These are phyloP conservation scores for Wallacemonas sp. DNA, from an alignment of 208 protist genomes.

Conservation along the genomic window DNA sequence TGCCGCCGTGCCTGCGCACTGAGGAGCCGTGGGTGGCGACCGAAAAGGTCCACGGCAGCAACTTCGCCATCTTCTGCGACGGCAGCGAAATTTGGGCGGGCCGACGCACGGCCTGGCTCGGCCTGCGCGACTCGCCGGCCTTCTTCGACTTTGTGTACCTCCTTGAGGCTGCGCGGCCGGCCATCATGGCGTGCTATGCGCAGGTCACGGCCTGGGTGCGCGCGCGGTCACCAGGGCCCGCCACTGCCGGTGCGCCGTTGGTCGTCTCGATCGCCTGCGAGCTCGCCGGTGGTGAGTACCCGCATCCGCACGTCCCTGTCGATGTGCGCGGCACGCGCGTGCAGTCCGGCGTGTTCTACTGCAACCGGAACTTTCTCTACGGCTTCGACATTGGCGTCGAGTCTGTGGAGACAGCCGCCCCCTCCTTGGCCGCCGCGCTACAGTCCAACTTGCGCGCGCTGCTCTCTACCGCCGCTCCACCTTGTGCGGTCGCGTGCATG, in stretches of 20 bases:
- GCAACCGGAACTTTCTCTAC: conserved; percentile 32
- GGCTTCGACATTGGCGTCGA: conserved; percentile 35
- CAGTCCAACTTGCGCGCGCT: background rate
- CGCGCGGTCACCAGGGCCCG: background rate
- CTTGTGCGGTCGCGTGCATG: background rate
- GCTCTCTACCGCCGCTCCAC: background rate
- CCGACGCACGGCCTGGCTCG: conserved; percentile 24
- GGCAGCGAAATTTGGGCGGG: conserved; percentile 21
- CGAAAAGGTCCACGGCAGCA: conserved; percentile 43
- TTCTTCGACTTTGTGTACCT: conserved; percentile 32
- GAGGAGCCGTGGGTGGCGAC: conserved; percentile 31
- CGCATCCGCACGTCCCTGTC: conserved; percentile 27
- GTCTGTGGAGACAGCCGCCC: background rate
- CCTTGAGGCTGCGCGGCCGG: conserved; percentile 8
- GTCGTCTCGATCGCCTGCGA: conserved; percentile 26
- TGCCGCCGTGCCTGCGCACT: background rate
- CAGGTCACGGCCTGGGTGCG: conserved; percentile 1
- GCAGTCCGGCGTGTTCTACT: conserved; percentile 36
- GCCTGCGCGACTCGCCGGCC: conserved; percentile 13
- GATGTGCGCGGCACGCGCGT: conserved; percentile 28
- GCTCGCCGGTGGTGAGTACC: conserved; percentile 33
- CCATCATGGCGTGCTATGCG: conserved; percentile 6
- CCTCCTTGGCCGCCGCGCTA: background rate
- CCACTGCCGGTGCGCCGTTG: background rate
- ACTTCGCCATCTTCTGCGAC: conserved; percentile 30